Base-by-base conservation (phyloP, 495 filamentous ascomycete species). In the Chaetomium fimeti region DNA sequence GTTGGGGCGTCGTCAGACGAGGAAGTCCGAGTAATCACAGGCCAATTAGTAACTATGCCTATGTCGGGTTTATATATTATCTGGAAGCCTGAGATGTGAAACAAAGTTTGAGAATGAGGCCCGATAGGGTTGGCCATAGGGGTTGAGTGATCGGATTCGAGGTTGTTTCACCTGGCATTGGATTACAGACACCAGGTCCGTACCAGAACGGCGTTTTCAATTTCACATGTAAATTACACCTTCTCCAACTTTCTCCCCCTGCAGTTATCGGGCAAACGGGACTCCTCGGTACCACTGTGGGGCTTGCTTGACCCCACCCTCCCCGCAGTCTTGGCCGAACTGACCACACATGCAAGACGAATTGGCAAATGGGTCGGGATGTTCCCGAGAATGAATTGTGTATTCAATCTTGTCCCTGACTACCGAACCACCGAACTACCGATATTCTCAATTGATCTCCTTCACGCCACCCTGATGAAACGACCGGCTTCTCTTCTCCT, bases 241-340 rank as follows among this genome's bases (percentile, higher is more conserved):
- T 36, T 36, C 32, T 36, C 32, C 32, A 36, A 24, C n/a, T 15
- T 5, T 9, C 22, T 22, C 20, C 55, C 55, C 18, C 55, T 15
- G 55, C 43, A 9, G 11, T 11, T 16, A 43, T 57, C 55, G 55
- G 55, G 11, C 40, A 11, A 43, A 15, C 40, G 40, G 40, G 40
- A n/a, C n/a, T 18, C 40, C 55, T 57, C 55, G 55, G 53, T 36
- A 56, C 29, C 28, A 22, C 53, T 38, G 53, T 56, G 53, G 29
- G 53, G 29, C 24, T 15, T 12, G 25, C 11, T 11, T 18, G 11
- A 5, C 40, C 12, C 57, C 43, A 49, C 43, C 3, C 9, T 51
- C 57, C 57, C 57, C 57, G 57, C 57, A 60, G 57, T 38, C 24
- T 22, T 20, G 32, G 43, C 38, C 40, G 56, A 60, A 38, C 25